phyloP scores from a whole-genome alignment of 2,329 filamentous ascomycete species.

The Venturia oleaginea region DNA sequence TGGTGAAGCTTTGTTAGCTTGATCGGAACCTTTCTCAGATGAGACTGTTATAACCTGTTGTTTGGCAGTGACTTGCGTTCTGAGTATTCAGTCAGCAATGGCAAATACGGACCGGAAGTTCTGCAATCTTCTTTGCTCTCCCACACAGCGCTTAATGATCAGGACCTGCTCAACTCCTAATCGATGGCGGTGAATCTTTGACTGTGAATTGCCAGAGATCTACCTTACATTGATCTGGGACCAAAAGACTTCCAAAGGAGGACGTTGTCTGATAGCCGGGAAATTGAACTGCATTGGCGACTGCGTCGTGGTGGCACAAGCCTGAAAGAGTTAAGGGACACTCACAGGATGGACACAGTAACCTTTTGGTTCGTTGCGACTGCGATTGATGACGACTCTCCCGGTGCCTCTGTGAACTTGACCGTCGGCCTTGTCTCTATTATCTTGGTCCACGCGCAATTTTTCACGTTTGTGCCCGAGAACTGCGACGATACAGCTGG shows the following conservation, averaged over 20 bases:
- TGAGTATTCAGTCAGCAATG: background rate
- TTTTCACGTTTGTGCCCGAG: background rate
- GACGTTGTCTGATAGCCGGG: no score
- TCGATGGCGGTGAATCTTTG: no score
- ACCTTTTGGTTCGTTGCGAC: slow-evolving; percentile 1
- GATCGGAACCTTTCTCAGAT: background rate
- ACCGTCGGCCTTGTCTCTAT: no score
- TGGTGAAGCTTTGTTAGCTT: background rate
- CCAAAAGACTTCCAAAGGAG: no score
- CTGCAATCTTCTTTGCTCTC: background rate
- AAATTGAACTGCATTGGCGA: no score
- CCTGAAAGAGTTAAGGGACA: background rate
- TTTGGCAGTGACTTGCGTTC: background rate
- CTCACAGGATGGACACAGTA: slow-evolving; percentile 9
- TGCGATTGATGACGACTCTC: background rate
- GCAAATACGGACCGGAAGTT: background rate
- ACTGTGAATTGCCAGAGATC: no score
- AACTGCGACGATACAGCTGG: slow-evolving; percentile 9
- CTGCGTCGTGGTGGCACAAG: no score
- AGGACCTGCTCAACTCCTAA: no score
- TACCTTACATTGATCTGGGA: no score
- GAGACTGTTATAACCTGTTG: background rate
- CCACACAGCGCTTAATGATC: background rate
- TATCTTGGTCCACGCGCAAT: slow-evolving; percentile 10
- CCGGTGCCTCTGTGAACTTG: background rate